These are phyloP conservation scores for Candida sp. DNA, from an alignment of 1,139 yeast species.

Conservation along the genomic window DNA sequence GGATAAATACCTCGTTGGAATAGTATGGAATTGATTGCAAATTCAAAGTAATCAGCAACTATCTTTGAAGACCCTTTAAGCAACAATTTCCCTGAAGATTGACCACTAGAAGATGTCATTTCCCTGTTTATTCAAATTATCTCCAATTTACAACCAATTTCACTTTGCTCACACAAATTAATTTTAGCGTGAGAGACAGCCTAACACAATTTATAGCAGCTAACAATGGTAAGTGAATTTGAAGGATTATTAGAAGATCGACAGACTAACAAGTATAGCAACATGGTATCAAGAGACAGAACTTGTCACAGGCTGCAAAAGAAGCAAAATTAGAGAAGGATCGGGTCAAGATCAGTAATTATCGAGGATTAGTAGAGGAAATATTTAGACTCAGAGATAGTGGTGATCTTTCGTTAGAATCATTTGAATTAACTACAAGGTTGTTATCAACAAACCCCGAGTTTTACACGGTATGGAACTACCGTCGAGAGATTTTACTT, in stretches of 20 bases:
- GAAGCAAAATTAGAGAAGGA: constrained; percentile 55
- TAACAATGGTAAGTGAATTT: constrained; percentile 11
- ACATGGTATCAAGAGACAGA: constrained; percentile 73
- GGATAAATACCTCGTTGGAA: constrained; percentile 94
- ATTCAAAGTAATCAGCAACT: constrained; percentile 83
- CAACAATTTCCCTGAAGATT: constrained; percentile 39
- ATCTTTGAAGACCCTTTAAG: constrained; percentile 75
- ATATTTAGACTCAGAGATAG: constrained; percentile 37
- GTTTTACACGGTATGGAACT: constrained; percentile 88
- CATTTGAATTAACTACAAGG: constrained; percentile 47
- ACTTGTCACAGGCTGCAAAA: constrained; percentile 55
- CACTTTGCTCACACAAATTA: neutral
- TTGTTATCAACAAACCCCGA: constrained; percentile 76
- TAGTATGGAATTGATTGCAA: constrained; percentile 72
- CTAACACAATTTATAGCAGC: neutral
- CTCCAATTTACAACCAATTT: neutral
- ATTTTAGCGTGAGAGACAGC: too few relatives aligned
- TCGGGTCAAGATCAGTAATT: constrained; percentile 48
- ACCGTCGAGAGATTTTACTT: constrained; percentile 67
- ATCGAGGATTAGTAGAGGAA: constrained; percentile 42
- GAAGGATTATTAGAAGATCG: neutral
- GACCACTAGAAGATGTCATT: neutral
- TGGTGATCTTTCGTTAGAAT: constrained; percentile 28
- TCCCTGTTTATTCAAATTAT: neutral
- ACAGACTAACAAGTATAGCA: constrained; percentile 19